Evolutionary conservation across 208 protist genomes (phyloP).

Genomic region (Strigomonas oncopelti): DNA sequence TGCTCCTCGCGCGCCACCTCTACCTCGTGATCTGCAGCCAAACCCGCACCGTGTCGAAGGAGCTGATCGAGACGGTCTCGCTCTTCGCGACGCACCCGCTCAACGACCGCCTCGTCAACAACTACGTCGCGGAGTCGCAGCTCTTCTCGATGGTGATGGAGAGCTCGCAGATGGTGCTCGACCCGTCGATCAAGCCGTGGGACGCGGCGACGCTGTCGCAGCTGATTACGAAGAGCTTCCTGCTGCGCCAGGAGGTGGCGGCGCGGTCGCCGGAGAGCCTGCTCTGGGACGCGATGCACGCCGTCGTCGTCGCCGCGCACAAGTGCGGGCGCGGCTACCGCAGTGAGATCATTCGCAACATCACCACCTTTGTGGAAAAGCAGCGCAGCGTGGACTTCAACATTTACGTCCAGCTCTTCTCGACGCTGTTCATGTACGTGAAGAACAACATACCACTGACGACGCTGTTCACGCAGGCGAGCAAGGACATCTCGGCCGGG

Average conservation of each 20-base stretch:
- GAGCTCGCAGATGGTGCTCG: constrained; percentile 50
- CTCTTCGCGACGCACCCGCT: constrained; percentile 75
- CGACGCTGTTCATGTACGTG: constrained; percentile 65
- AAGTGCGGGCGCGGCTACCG: constrained; percentile 65
- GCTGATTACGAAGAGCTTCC: constrained; percentile 57
- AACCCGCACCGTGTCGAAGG: constrained; percentile 30
- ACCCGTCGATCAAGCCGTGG: constrained; percentile 68
- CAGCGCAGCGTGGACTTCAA: constrained; percentile 15
- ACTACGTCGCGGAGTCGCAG: constrained; percentile 36
- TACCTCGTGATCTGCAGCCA: constrained; percentile 74
- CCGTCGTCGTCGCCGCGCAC: constrained; percentile 77
- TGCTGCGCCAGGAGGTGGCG: constrained; percentile 48
- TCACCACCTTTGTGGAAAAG: constrained; percentile 58
- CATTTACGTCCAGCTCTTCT: constrained; percentile 66
- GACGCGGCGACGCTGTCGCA: constrained; percentile 62
- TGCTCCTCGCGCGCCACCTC: constrained; percentile 79
- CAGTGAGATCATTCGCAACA: constrained; percentile 58
- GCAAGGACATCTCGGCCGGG: constrained; percentile 72
- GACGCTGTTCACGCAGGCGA: constrained; percentile 28
- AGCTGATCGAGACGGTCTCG: constrained; percentile 62
- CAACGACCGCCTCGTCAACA: constrained; percentile 49
- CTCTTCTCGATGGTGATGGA: constrained; percentile 66
- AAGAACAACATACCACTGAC: constrained; percentile 39
- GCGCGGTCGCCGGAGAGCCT: constrained; percentile 47
- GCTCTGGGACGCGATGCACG: constrained; percentile 84